phyloP scores from a whole-genome alignment of 257 asterid genomes.

The Linderniella brevidens region DNA sequence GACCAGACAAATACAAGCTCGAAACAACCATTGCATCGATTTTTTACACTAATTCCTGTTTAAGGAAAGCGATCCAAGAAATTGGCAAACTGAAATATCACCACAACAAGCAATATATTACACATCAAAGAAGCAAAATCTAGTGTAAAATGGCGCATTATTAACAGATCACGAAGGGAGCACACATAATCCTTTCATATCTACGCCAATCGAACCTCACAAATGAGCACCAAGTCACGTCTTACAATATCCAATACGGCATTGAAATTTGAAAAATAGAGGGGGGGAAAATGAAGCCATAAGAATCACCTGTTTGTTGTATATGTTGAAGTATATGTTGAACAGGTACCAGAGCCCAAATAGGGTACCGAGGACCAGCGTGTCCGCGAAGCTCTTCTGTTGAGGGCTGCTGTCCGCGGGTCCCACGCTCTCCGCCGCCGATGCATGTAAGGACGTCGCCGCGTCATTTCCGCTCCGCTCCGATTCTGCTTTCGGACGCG shows the following conservation, averaged over 20 bases:
- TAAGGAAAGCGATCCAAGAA: too few species aligned
- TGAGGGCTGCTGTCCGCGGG: constrained; percentile 26
- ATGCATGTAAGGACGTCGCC: constrained; percentile 16
- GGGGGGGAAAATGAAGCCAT: too few species aligned
- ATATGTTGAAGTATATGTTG: constrained; percentile 82
- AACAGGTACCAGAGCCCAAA: constrained; percentile 66
- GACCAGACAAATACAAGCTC: too few species aligned
- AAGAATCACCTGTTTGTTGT: constrained; percentile 64
- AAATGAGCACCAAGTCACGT: background rate
- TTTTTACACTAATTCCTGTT: too few species aligned
- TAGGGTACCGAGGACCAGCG: constrained; percentile 53
- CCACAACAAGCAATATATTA: too few species aligned
- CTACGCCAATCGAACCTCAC: background rate
- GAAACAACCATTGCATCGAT: too few species aligned
- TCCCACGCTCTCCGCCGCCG: constrained; percentile 33
- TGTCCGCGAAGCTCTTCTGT: constrained; percentile 22
- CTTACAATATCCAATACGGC: too few species aligned
- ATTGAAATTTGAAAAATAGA: too few species aligned
- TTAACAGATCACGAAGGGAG: too few species aligned
- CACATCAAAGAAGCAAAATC: too few species aligned
- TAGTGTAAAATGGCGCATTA: too few species aligned
- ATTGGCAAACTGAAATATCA: too few species aligned
- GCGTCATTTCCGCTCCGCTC: constrained; percentile 20
- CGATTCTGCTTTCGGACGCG: constrained; percentile 12
- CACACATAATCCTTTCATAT: background rate